Percentiles rank a stretch among this genome's conserved stretches.
phyloP scores from a whole-genome alignment of 1,284 basidiomycete species.

The Irpex lacteus region DNA sequence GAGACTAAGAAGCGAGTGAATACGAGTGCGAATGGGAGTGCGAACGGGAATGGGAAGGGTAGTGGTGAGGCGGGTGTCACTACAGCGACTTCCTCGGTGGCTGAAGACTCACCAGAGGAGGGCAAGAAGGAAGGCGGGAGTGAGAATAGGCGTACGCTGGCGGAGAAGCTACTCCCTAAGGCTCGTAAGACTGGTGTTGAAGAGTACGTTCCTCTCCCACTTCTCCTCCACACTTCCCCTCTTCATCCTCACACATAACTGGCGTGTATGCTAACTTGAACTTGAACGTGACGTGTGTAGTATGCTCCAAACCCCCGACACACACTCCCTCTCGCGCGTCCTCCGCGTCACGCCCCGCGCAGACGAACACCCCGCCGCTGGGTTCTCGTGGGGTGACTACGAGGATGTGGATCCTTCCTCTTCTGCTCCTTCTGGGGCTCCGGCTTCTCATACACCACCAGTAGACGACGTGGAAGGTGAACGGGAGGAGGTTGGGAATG shows the following conservation, averaged over 20 bases:
- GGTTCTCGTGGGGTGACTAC: constrained; percentile 74
- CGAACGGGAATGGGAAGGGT: constrained; percentile 4
- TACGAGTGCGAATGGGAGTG: too few relatives aligned
- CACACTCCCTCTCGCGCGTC: constrained; percentile 54
- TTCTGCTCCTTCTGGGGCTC: too few relatives aligned
- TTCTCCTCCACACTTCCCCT: too few relatives aligned
- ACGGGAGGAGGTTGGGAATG: too few relatives aligned
- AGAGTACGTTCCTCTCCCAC: constrained; percentile 42
- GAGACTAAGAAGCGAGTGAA: constrained; percentile 26
- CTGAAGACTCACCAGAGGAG: constrained; percentile 38
- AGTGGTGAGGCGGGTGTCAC: constrained; percentile 44
- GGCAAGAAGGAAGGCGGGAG: constrained; percentile 13
- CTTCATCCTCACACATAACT: neutral
- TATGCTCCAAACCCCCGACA: constrained; percentile 58
- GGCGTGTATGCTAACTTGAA: neutral
- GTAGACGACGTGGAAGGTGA: constrained; percentile 56
- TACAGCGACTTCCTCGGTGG: constrained; percentile 51
- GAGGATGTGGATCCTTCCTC: constrained; percentile 55
- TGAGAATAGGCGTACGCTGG: constrained; percentile 42
- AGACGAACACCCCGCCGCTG: constrained; percentile 55
- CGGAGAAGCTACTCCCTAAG: constrained; percentile 58
- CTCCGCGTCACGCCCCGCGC: constrained; percentile 57
- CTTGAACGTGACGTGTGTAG: constrained; percentile 30
- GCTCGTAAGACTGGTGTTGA: constrained; percentile 63
- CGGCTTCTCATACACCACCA: neutral